Evolutionary conservation across 2,329 filamentous ascomycete species (phyloP).

Genomic region (Fusarium virguliforme): DNA sequence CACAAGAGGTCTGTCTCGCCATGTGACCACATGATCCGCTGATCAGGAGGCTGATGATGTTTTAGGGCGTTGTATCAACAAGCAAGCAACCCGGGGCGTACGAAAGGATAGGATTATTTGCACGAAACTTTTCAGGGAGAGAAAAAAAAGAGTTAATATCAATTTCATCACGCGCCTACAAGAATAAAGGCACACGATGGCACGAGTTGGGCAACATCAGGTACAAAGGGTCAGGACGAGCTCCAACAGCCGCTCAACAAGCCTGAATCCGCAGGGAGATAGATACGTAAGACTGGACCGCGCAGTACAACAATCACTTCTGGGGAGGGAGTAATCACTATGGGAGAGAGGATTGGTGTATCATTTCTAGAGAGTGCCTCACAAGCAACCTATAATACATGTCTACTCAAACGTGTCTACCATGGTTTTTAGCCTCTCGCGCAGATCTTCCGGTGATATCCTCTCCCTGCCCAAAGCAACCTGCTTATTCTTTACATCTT

Average conservation of each 20-base stretch:
- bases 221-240: background rate
- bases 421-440: conserved; percentile 63
- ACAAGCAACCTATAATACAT: conserved; percentile 12
- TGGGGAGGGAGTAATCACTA: conserved; percentile 15
- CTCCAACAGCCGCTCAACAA: conserved; percentile 10
- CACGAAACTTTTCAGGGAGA: background rate
- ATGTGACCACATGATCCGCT: conserved; percentile 13
- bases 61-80: conserved; percentile 46
- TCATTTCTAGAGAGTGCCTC: conserved; percentile 22
- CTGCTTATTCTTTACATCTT: conserved; percentile 72
- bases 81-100: conserved; percentile 31
- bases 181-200: background rate
- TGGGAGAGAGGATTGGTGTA: conserved; percentile 26
- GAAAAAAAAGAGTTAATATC: background rate
- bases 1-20: conserved; percentile 59
- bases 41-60: conserved; percentile 26
- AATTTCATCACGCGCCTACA: background rate
- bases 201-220: background rate
- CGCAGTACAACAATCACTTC: conserved; percentile 23
- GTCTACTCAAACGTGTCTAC: conserved; percentile 65
- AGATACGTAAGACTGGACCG: conserved; percentile 19
- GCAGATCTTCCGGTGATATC: conserved; percentile 63
- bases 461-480: conserved; percentile 63
- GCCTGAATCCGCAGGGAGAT: conserved; percentile 17
- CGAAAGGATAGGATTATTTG: conserved; percentile 33